phyloP scores from a whole-genome alignment of 495 filamentous ascomycete genomes.

The Echria macrotheca region DNA sequence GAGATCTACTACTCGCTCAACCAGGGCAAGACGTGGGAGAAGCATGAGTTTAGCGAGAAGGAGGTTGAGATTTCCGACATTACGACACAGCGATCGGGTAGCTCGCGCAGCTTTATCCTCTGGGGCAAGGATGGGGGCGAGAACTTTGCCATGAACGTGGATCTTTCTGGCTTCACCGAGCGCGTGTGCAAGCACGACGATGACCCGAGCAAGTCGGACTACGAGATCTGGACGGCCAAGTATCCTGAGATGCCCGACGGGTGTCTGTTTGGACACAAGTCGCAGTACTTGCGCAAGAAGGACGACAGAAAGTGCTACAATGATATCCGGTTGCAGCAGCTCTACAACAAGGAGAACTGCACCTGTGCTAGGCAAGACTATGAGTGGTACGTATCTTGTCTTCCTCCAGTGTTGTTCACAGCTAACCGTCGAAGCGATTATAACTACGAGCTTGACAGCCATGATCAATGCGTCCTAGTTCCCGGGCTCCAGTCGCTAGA shows the following conservation, averaged over 20 bases:
- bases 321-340: slow-evolving; percentile 56
- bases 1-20: slow-evolving; percentile 71
- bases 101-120: slow-evolving; percentile 80
- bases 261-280: slow-evolving; percentile 88
- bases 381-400: slow-evolving; percentile 70
- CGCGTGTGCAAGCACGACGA: slow-evolving; percentile 60
- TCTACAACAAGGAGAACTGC: slow-evolving; percentile 69
- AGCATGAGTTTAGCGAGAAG: slow-evolving; percentile 64
- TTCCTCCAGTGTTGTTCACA: background rate
- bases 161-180: slow-evolving; percentile 75
- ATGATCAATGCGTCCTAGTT: slow-evolving; percentile 72
- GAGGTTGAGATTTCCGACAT: slow-evolving; percentile 69
- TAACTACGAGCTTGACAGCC: slow-evolving; percentile 73
- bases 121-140: slow-evolving; percentile 63
- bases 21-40: slow-evolving; percentile 68
- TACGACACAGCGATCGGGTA: slow-evolving; percentile 83
- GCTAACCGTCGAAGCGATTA: slow-evolving; percentile 61
- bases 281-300: slow-evolving; percentile 88
- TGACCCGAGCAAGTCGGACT: slow-evolving; percentile 56
- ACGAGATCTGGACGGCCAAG: slow-evolving; percentile 75
- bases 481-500: slow-evolving; percentile 62
- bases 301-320: slow-evolving; percentile 70
- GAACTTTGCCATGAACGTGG: slow-evolving; percentile 69
- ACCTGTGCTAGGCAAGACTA: slow-evolving; percentile 77
- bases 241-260: slow-evolving; percentile 69